A percentile compares a stretch with the other conserved stretches of the same genome.
phyloP scores from a whole-genome alignment of 1,139 yeast genomes.

The Saccharomyces uvarum region DNA sequence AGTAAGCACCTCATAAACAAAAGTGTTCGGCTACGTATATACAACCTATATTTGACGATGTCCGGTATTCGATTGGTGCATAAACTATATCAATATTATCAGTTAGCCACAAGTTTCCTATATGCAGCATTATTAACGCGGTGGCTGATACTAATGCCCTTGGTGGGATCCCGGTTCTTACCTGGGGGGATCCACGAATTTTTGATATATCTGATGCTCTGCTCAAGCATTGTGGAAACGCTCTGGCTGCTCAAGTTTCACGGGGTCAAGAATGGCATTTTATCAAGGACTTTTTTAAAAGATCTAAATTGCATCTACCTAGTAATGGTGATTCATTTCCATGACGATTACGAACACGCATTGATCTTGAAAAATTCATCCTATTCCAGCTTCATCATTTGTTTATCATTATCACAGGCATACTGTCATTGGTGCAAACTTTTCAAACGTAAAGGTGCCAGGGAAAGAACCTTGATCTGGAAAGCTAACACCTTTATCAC shows the following conservation, averaged over 20 bases:
- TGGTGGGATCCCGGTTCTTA: constrained; percentile 53
- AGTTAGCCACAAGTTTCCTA: constrained; percentile 36
- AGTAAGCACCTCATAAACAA: neutral
- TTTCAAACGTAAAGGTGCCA: constrained; percentile 33
- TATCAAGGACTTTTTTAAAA: constrained; percentile 29
- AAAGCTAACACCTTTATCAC: constrained; percentile 38
- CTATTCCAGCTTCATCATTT: constrained; percentile 31
- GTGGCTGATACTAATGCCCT: constrained; percentile 46
- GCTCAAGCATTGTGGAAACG: constrained; percentile 19
- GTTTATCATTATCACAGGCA: constrained; percentile 23
- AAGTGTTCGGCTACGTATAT: neutral
- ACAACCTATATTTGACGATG: neutral
- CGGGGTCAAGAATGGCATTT: constrained; percentile 17
- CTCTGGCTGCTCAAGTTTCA: constrained; percentile 22
- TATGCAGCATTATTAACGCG: constrained; percentile 49
- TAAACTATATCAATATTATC: constrained; percentile 26
- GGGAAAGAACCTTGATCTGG: constrained; percentile 37
- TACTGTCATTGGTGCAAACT: constrained; percentile 25
- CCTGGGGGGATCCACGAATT: constrained; percentile 68
- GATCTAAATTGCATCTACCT: constrained; percentile 43
- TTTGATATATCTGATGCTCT: constrained; percentile 35
- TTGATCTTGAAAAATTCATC: constrained; percentile 28
- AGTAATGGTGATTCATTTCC: constrained; percentile 36
- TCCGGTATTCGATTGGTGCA: constrained; percentile 3
- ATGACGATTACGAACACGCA: constrained; percentile 40